phyloP scores from a whole-genome alignment of 257 asterid species.

The Marsdenia floribunda region DNA sequence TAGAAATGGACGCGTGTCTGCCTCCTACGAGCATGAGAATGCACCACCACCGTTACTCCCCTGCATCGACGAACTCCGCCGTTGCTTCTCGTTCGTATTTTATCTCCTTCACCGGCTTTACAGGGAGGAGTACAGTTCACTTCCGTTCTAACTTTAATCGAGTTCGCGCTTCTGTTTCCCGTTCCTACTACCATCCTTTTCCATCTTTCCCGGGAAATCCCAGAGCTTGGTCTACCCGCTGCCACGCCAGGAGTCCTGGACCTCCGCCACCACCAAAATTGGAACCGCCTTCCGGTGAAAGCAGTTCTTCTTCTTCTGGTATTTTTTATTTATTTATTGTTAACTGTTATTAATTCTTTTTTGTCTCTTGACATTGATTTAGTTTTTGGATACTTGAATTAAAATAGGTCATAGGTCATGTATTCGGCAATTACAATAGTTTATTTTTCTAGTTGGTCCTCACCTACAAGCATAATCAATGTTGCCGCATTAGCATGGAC shows the following conservation, averaged over 20 bases:
- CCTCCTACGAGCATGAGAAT: constrained; percentile 12
- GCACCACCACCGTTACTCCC: constrained; percentile 13
- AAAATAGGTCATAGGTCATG: background rate
- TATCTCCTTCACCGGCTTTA: background rate
- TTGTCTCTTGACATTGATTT: background rate
- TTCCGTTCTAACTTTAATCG: background rate
- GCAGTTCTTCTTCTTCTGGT: constrained; percentile 42
- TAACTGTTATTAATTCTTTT: background rate
- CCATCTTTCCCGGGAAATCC: constrained; percentile 18
- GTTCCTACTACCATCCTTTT: constrained; percentile 36
- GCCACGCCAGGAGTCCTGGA: constrained; percentile 44
- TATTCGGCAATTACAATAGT: background rate
- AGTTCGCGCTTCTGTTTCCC: constrained; percentile 4
- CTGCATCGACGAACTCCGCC: constrained; percentile 3
- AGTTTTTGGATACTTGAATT: background rate
- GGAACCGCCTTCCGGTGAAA: constrained; percentile 45
- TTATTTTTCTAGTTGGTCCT: background rate
- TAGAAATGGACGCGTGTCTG: constrained; percentile 21
- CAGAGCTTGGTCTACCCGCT: constrained; percentile 30
- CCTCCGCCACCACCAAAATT: constrained; percentile 38
- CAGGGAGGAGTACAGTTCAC: background rate
- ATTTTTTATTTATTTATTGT: background rate
- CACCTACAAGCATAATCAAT: background rate
- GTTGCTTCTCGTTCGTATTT: constrained; percentile 7
- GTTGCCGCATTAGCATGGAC: background rate